A percentile compares a stretch with the other conserved stretches of the same genome.
phyloP scores from a whole-genome alignment of 1,284 basidiomycete species.

The Pseudozyma pruni region DNA sequence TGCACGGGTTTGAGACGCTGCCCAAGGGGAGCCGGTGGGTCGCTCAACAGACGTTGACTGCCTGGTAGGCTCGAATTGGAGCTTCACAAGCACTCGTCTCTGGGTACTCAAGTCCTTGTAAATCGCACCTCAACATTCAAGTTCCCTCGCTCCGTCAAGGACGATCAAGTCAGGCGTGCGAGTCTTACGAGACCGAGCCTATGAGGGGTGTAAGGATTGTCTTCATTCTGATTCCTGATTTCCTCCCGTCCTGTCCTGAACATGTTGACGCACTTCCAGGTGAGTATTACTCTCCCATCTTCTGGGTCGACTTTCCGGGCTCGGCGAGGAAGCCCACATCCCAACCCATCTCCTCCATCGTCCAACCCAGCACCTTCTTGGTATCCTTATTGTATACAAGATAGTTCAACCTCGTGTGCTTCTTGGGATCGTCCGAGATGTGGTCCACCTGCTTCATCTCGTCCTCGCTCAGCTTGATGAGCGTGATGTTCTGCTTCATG shows the following conservation, averaged over 20 bases:
- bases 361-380: conserved; percentile 42
- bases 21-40: conserved; percentile 54
- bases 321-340: conserved; percentile 34
- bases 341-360: conserved; percentile 57
- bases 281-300: not conserved
- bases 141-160: too few species aligned
- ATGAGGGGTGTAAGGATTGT: too few species aligned
- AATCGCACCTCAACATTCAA: too few species aligned
- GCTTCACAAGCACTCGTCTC: not conserved
- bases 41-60: conserved; percentile 40
- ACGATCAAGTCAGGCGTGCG: too few species aligned
- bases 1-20: conserved; percentile 60
- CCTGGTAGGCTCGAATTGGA: too few species aligned
- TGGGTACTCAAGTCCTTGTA: not conserved
- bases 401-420: conserved; percentile 33
- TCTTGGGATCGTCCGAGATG: conserved; percentile 50
- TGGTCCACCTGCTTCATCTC: conserved; percentile 70
- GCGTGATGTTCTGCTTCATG: conserved; percentile 78
- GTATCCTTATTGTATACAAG: conserved; percentile 35
- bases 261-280: too few species aligned
- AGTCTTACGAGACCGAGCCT: too few species aligned
- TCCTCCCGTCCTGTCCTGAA: too few species aligned
- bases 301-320: conserved; percentile 14
- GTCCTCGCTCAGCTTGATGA: conserved; percentile 74
- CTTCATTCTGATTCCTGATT: too few species aligned